Conservation (phyloP, 2,329 filamentous ascomycete genomes). For the Aspergillus thermomutatus region DNA sequence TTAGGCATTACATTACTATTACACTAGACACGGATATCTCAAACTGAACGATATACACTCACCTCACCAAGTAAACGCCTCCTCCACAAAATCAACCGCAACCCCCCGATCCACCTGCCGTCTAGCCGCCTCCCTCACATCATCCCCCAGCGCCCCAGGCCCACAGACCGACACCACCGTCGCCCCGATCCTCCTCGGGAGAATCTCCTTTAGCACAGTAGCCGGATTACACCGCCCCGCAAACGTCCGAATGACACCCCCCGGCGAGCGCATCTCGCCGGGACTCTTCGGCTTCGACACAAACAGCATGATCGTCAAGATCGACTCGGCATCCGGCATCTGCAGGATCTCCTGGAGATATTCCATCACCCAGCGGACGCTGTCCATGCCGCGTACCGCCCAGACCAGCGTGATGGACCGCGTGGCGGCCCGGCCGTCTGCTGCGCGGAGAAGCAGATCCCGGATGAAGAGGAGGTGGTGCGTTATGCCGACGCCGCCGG, state of each 20-base stretch:
- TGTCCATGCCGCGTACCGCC: conserved; percentile 59
- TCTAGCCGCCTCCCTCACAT: background rate
- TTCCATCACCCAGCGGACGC: conserved; percentile 60
- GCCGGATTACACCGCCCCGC: background rate
- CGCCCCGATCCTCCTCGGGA: background rate
- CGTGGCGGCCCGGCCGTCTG: conserved; percentile 53
- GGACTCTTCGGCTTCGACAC: background rate
- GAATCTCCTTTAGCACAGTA: background rate
- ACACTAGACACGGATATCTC: too few species aligned
- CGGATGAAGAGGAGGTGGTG: conserved; percentile 62
- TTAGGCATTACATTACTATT: too few species aligned
- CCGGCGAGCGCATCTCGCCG: background rate
- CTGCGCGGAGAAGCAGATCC: conserved; percentile 53
- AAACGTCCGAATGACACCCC: background rate
- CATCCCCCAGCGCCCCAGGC: background rate
- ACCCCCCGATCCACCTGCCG: background rate
- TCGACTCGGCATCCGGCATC: background rate
- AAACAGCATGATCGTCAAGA: background rate
- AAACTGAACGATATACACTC: too few species aligned
- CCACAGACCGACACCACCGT: background rate
- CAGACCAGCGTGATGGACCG: conserved; percentile 61
- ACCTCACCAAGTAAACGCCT: background rate
- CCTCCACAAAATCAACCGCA: background rate
- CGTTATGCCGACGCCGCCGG: conserved; percentile 64
- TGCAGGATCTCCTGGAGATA: conserved; percentile 64